A percentile compares a stretch with the other conserved stretches of the same genome.
Evolutionary conservation across 495 filamentous ascomycete genomes (phyloP).

Genomic region (Penicillium canariense): DNA sequence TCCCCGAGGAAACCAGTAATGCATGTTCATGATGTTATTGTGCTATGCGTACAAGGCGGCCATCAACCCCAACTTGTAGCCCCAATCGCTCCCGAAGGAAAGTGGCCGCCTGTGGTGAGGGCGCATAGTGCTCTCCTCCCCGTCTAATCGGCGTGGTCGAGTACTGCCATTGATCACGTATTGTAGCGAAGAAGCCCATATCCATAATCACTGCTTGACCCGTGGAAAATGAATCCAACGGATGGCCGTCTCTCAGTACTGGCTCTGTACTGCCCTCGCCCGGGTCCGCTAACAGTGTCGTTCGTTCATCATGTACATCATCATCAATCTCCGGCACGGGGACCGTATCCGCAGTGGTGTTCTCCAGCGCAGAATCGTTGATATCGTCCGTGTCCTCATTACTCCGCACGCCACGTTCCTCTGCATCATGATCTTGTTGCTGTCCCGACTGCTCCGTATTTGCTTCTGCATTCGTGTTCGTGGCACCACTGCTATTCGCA

Average conservation of each 20-base stretch:
- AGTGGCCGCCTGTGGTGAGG: conserved; percentile 40
- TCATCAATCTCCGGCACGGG: conserved; percentile 14
- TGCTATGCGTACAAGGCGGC: conserved; percentile 36
- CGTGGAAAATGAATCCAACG: conserved; percentile 59
- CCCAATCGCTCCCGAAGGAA: conserved; percentile 46
- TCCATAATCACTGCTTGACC: conserved; percentile 69
- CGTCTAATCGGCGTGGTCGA: conserved; percentile 18
- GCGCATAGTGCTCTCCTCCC: conserved; percentile 19
- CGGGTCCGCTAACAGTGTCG: conserved; percentile 45
- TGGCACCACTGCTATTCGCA: neutral
- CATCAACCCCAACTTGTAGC: conserved; percentile 40
- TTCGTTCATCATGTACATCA: conserved; percentile 44
- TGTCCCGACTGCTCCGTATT: conserved; percentile 13
- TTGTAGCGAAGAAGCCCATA: conserved; percentile 63
- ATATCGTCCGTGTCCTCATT: conserved; percentile 25
- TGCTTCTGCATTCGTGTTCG: conserved; percentile 10
- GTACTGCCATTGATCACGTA: conserved; percentile 61
- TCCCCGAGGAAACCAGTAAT: neutral
- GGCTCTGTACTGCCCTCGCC: conserved; percentile 28
- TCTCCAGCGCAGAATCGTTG: conserved; percentile 13
- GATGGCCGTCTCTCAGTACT: conserved; percentile 37
- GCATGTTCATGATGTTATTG: conserved; percentile 12
- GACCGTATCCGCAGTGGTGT: conserved; percentile 7
- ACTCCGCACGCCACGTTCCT: conserved; percentile 69
- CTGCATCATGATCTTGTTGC: conserved; percentile 74